Base-by-base conservation (phyloP, 2,329 filamentous ascomycete genomes). In the Fusarium chuoi region DNA sequence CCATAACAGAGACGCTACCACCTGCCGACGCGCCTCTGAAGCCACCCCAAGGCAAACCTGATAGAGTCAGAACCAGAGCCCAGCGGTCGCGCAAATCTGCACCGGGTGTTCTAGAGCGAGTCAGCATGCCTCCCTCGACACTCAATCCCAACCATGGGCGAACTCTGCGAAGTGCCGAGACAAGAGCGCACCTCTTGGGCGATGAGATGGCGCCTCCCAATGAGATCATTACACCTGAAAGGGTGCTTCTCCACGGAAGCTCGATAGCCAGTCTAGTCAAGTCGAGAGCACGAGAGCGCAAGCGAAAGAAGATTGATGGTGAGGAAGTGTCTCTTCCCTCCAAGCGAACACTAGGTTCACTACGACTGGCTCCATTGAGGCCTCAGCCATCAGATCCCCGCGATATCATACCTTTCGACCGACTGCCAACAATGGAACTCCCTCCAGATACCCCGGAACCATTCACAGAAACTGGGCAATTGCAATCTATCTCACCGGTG, bases 231-330 rank as follows among this genome's bases (percentile, higher is more conserved):
- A 67, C 71, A n/a, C 72, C 71, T 4, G 52, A 73, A 8, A 70
- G 61, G 41, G 45, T 68, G 26, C 39, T 49, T 10, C 56, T 44
- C 13, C 30, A 28, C 14, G 61, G 63, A 49, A 84, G 79, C 65
- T 88, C 88, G 7, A 89, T 89, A n/a, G 79, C 85, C 8, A 82
- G 84, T 14, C 85, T 86, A 4, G 87, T 89, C 65, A 89, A 89
- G 76, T 80, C 81, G 15, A 84, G 86, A 44, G 83, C 83, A 11
- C 83, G 86, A 28, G 80, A 83, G 44, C 82, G 87, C 66, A 88
- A 86, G 76, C 83, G 84, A 20, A 88, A 87, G 75, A 82, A 79
- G 73, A 83, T 86, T 59, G 79, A 84, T 30, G 85, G 84, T 14
- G 83, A 81, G 45, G 80, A 82, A 60, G 77, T 81, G 38, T 67